phyloP scores from a whole-genome alignment of 805 yeast genomes.

The Ogataea siamensis region DNA sequence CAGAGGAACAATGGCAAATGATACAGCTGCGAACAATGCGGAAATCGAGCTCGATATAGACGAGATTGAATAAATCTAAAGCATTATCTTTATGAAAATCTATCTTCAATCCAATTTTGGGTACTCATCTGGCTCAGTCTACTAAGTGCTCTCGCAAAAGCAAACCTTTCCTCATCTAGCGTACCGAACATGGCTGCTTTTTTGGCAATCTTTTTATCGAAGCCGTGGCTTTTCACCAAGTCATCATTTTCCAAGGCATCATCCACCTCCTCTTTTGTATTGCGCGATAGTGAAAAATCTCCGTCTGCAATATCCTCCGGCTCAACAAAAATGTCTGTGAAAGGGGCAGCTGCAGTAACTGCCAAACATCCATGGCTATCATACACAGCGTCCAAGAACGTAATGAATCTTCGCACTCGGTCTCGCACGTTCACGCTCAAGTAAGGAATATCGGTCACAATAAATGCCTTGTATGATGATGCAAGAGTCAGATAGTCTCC shows the following conservation, averaged over 20 bases:
- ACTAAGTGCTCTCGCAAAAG: slow-evolving; percentile 92
- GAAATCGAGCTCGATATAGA: slow-evolving; percentile 56
- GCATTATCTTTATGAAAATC: slow-evolving; percentile 5
- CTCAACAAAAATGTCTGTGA: slow-evolving; percentile 81
- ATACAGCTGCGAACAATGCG: slow-evolving; percentile 45
- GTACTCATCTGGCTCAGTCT: slow-evolving; percentile 93
- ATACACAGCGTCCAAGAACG: slow-evolving; percentile 92
- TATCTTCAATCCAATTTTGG: slow-evolving; percentile 69
- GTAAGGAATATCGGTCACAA: slow-evolving; percentile 92
- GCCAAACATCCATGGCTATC: slow-evolving; percentile 87
- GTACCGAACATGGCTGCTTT: slow-evolving; percentile 71
- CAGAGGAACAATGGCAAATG: slow-evolving; percentile 25
- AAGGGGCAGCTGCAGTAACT: slow-evolving; percentile 84
- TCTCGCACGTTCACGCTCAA: slow-evolving; percentile 77
- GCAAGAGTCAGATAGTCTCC: slow-evolving; percentile 92
- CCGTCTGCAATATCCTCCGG: slow-evolving; percentile 58
- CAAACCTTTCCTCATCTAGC: slow-evolving; percentile 92
- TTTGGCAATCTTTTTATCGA: slow-evolving; percentile 66
- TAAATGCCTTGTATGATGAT: slow-evolving; percentile 65
- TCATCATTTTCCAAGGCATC: slow-evolving; percentile 51
- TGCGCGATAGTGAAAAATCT: slow-evolving; percentile 39
- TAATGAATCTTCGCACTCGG: slow-evolving; percentile 85
- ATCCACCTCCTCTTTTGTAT: slow-evolving; percentile 27
- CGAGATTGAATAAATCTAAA: slow-evolving; percentile 21
- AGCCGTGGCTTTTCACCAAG: slow-evolving; percentile 72